phyloP scores from a whole-genome alignment of 306 rosid species.

The Vigna trinervia region DNA sequence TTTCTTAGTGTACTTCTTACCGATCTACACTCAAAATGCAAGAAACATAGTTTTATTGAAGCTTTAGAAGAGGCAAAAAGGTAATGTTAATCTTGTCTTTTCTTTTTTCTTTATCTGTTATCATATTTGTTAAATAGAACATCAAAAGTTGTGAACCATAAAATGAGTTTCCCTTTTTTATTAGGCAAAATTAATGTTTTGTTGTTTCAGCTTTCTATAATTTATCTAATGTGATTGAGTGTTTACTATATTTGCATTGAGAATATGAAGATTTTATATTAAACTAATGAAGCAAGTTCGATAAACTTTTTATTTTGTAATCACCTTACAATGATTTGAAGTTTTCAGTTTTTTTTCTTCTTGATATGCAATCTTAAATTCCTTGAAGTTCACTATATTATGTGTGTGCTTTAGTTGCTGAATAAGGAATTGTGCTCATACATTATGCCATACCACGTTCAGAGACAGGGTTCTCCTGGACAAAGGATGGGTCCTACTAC shows the following conservation, averaged over 20 bases:
- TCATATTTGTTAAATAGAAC: constrained; percentile 16
- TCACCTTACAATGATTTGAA: neutral
- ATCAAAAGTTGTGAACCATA: constrained; percentile 15
- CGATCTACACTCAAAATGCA: constrained; percentile 89
- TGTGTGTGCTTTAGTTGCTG: constrained; percentile 29
- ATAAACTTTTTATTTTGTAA: constrained; percentile 4
- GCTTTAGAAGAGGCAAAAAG: constrained; percentile 96
- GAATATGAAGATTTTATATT: neutral
- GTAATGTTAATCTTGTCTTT: constrained; percentile 50
- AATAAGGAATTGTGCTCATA: constrained; percentile 17
- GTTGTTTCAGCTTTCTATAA: constrained; percentile 35
- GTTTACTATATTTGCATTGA: constrained; percentile 1
- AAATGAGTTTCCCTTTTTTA: constrained; percentile 19
- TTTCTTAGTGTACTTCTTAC: constrained; percentile 90
- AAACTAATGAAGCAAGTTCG: constrained; percentile 36
- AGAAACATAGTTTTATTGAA: constrained; percentile 71
- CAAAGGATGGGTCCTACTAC: too few relatives aligned
- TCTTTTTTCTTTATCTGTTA: constrained; percentile 13
- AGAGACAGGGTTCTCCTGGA: too few relatives aligned
- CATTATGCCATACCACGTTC: too few relatives aligned
- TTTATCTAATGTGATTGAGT: constrained; percentile 32
- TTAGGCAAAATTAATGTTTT: constrained; percentile 20
- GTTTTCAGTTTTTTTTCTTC: neutral
- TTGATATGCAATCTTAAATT: constrained; percentile 32
- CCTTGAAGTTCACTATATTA: constrained; percentile 17